A percentile compares a stretch with the other conserved stretches of the same genome.
phyloP scores from a whole-genome alignment of 2,329 filamentous ascomycete species.

The Microascus cirrosus region DNA sequence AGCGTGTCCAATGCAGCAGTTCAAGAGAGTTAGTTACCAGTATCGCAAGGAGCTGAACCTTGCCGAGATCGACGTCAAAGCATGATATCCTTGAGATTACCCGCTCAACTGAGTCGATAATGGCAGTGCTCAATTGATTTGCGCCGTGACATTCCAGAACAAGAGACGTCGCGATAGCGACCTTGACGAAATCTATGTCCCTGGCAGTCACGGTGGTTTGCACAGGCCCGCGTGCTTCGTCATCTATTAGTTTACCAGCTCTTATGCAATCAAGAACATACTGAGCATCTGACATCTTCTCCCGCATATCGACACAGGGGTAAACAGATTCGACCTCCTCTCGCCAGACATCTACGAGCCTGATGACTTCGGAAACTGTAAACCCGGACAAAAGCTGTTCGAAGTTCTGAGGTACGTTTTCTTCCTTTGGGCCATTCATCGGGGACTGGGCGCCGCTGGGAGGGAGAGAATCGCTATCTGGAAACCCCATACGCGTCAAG shows the following conservation, averaged over 20 bases:
- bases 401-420: no score
- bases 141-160: neutral
- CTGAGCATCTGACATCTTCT: no score
- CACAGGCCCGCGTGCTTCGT: neutral
- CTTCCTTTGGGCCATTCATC: neutral
- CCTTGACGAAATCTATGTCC: neutral
- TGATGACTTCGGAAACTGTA: no score
- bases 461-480: neutral
- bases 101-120: neutral
- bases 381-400: no score
- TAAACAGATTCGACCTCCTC: no score
- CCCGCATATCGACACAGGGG: no score
- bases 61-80: neutral
- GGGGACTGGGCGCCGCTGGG: neutral
- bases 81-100: neutral
- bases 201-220: no score
- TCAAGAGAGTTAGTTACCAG: neutral
- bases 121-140: neutral
- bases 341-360: no score
- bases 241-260: no score
- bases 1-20: no score
- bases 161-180: neutral
- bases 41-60: neutral
- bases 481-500: neutral
- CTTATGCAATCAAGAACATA: no score